Percentiles rank a stretch among this genome's conserved stretches.
Conservation (phyloP, 495 filamentous ascomycete species). For the Penicillium ochrochloron region DNA sequence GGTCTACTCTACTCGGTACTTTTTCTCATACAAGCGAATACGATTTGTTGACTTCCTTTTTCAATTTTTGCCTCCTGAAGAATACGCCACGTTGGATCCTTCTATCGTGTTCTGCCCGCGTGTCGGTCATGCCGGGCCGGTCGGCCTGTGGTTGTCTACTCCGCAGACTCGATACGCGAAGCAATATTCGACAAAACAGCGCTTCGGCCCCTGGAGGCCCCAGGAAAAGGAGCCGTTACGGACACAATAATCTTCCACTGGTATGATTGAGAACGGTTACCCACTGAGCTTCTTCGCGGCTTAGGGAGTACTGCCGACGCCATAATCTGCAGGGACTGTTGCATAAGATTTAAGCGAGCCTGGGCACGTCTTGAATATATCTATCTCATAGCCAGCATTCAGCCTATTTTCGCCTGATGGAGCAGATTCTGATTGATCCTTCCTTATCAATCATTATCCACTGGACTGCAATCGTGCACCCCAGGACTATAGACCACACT, state of each 20-base stretch:
- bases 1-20: not conserved
- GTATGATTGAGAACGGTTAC: not conserved
- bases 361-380: not conserved
- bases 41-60: not conserved
- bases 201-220: not conserved
- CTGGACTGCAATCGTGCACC: not conserved
- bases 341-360: not conserved
- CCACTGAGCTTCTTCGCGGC: not conserved
- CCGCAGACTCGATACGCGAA: not conserved
- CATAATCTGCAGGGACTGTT: not conserved
- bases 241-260: not conserved
- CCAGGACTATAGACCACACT: not conserved
- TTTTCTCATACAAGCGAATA: not conserved
- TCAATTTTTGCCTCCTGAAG: not conserved
- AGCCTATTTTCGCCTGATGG: not conserved
- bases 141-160: not conserved
- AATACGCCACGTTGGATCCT: not conserved
- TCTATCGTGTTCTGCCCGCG: not conserved
- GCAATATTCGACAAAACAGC: not conserved
- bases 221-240: not conserved
- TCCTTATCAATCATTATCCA: too few relatives aligned
- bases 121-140: constrained; percentile 1
- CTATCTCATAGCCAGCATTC: not conserved
- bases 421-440: not conserved
- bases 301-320: not conserved